Evolutionary conservation across 2,329 filamentous ascomycete genomes (phyloP), one percentile per base, ranked within the genome.

Genomic region (Pezicula rhizophila): DNA sequence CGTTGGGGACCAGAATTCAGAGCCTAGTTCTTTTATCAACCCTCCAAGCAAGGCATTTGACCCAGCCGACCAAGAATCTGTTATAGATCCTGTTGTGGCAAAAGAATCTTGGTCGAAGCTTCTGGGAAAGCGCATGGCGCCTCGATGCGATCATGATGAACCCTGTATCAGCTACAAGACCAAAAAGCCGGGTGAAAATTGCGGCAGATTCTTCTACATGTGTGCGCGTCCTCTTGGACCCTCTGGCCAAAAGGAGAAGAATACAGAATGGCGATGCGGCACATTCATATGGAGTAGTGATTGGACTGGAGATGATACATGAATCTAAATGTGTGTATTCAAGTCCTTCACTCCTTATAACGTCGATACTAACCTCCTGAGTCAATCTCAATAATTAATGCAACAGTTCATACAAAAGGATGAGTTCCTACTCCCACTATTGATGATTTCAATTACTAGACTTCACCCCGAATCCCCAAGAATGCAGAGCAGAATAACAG

Each of bases 71-170:
- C 55, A 60, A 34, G 52, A 57, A 33, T 49, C 66, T 48, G 72
- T 80, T 2, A 74, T 85, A 52, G 87, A 91, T 57, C 84, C 85
- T 0, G 80, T 89, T 44, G 75, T 79, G 52, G 78, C 79, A 41
- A 92, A 89, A 64, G 85, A 93, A 61, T 85, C 85, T 18, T 97
- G 93, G 93, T 84, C 82, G 4, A 90, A 85, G 63, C 74, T 97
- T 12, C 84, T 97, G 53, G 80, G 84, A 14, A 89, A 85, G 65
- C 83, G 86, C 49, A 70, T 80, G 1, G 75, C 80, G 1, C 93
- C 93, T 1, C 79, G 78, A 49, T 99, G 93, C 64, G 90, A 96
- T 42, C 93, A 99, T 62, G 75, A 82, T 46, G 91, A 97, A 59
- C 86, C 88, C 2, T 97, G 93, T 67, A 87, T 90, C 55, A 88